Evolutionary conservation across 345 rosid species (phyloP).

Genomic region (Garcia nutans): DNA sequence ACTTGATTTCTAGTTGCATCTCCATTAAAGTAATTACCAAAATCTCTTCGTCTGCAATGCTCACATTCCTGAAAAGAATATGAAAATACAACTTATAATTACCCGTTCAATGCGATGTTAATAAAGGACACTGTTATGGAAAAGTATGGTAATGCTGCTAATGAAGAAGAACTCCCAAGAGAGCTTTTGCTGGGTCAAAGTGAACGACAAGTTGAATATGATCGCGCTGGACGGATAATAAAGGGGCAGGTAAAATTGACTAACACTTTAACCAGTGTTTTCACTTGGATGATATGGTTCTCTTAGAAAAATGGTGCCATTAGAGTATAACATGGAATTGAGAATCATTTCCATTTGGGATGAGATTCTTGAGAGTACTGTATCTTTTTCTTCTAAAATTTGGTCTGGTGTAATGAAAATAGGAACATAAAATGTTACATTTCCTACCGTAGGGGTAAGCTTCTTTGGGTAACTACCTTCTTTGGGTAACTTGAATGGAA

Average conservation of each 20-base stretch:
- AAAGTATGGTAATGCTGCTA: constrained; percentile 70
- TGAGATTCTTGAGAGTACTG: too few species aligned
- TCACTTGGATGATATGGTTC: neutral
- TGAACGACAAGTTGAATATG: constrained; percentile 71
- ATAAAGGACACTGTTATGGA: constrained; percentile 55
- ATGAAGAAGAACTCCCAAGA: constrained; percentile 53
- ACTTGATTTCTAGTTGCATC: too few species aligned
- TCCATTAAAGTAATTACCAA: too few species aligned
- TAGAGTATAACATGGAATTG: neutral
- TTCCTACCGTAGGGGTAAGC: too few species aligned
- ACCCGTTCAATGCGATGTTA: too few species aligned
- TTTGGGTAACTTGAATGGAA: too few species aligned
- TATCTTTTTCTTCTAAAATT: too few species aligned
- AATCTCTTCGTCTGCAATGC: neutral
- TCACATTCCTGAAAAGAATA: neutral
- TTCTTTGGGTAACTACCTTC: too few species aligned
- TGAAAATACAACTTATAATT: neutral
- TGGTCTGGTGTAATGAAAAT: too few species aligned
- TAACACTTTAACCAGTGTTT: neutral
- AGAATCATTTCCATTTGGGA: too few species aligned
- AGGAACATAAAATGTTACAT: too few species aligned
- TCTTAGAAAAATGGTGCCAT: neutral
- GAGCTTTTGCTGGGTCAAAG: constrained; percentile 68
- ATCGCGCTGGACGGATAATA: constrained; percentile 61
- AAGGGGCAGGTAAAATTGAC: constrained; percentile 54